Conservation (phyloP, 805 yeast genomes). For the Ogataea neopini region DNA sequence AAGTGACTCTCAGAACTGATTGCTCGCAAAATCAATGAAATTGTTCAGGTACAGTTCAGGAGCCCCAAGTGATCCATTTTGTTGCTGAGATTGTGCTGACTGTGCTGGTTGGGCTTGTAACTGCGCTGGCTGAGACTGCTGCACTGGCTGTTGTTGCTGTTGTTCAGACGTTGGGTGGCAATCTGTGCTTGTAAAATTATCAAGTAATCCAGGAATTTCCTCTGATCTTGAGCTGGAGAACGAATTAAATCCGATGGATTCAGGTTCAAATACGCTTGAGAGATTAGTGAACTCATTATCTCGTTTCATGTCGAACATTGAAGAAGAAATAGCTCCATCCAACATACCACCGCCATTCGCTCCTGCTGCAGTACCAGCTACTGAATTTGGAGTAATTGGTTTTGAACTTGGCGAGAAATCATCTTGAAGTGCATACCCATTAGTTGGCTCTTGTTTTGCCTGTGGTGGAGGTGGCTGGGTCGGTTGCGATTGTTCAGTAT, state of each 20-base stretch:
- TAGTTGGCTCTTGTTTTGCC: neutral
- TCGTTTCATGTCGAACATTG: neutral
- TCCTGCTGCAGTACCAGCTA: no score
- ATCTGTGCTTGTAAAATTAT: neutral
- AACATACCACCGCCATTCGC: neutral
- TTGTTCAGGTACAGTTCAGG: slow-evolving; percentile 9
- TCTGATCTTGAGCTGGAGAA: neutral
- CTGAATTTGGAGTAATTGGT: slow-evolving; percentile 3
- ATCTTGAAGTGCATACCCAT: neutral
- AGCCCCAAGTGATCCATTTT: slow-evolving; percentile 2
- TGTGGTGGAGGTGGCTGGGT: slow-evolving; percentile 1
- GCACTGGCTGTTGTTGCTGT: neutral
- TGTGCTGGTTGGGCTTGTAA: neutral
- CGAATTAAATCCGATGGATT: neutral
- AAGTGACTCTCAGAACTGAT: neutral
- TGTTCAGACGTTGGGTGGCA: neutral
- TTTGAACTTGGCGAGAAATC: slow-evolving; percentile 1
- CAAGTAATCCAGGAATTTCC: neutral
- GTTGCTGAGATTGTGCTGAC: neutral
- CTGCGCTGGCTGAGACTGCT: neutral
- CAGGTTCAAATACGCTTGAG: slow-evolving; percentile 4
- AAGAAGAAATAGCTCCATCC: neutral
- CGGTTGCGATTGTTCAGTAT: slow-evolving; percentile 21
- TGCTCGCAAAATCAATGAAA: slow-evolving; percentile 11
- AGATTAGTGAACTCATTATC: neutral